Percentiles rank a stretch among this genome's conserved stretches.
Conservation (phyloP, 1,284 basidiomycete species). For the Irpex rosettiformis region DNA sequence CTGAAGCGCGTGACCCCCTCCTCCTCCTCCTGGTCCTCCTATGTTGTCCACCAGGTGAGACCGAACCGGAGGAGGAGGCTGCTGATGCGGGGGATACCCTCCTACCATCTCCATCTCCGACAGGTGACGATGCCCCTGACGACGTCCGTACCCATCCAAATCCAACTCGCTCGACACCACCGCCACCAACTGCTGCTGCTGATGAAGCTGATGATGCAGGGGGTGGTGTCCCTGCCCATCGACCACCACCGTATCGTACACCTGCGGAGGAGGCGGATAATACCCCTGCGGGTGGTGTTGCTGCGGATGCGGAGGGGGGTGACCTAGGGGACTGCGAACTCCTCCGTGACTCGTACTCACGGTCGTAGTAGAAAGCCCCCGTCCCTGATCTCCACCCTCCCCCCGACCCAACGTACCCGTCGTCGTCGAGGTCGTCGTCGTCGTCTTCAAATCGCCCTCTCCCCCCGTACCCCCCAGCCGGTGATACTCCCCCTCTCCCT, state of each 20-base stretch:
- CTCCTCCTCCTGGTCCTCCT: too few relatives aligned
- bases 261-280: background rate
- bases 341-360: too few relatives aligned
- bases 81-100: background rate
- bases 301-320: background rate
- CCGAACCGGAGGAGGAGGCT: too few relatives aligned
- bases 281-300: background rate
- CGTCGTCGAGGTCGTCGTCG: background rate
- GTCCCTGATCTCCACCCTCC: too few relatives aligned
- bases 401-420: background rate
- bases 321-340: background rate
- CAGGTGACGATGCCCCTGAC: background rate
- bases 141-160: slow-evolving; percentile 2
- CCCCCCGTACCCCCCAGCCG: background rate
- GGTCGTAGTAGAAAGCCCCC: background rate
- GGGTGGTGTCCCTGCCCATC: slow-evolving; percentile 23
- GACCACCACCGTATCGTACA: background rate
- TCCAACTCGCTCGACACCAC: slow-evolving; percentile 5
- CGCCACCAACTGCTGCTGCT: slow-evolving; percentile 18
- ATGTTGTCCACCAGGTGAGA: too few relatives aligned
- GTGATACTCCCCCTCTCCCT: background rate
- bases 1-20: slow-evolving; percentile 7
- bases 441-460: background rate
- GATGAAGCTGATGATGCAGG: too few relatives aligned
- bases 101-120: background rate